Evolutionary conservation across 768 basidiomycete species (phyloP).

Genomic region (Lactarius evosmus): DNA sequence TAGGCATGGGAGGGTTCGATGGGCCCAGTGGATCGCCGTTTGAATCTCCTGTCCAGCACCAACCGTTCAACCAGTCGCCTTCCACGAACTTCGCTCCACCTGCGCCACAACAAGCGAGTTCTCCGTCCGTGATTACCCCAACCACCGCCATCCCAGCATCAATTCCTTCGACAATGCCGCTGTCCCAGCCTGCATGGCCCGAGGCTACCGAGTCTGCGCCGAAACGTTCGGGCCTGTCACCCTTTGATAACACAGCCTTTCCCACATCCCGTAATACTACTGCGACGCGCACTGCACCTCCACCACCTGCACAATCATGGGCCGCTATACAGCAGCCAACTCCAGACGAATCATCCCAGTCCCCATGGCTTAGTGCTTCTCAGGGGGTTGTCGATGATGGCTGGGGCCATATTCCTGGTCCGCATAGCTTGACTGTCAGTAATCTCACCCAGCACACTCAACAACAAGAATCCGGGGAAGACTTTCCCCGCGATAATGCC

Average conservation of each 20-base stretch:
- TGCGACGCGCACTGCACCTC: constrained; percentile 19
- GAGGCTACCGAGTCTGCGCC: constrained; percentile 18
- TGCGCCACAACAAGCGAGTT: constrained; percentile 6
- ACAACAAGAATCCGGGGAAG: constrained; percentile 42
- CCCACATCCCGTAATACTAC: constrained; percentile 28
- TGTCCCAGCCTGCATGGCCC: constrained; percentile 21
- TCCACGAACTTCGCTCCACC: constrained; percentile 21
- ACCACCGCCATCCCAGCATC: neutral
- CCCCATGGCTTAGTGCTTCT: constrained; percentile 55
- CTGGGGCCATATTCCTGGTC: constrained; percentile 43
- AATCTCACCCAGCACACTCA: constrained; percentile 60
- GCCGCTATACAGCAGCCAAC: constrained; percentile 15
- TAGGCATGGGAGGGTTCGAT: constrained; percentile 24
- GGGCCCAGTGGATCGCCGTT: constrained; percentile 19
- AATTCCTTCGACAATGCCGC: constrained; percentile 11
- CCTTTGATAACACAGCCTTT: constrained; percentile 23
- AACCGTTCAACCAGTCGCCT: constrained; percentile 22
- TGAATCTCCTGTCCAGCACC: constrained; percentile 24
- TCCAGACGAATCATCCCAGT: constrained; percentile 34
- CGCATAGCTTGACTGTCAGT: constrained; percentile 53
- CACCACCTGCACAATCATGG: constrained; percentile 28
- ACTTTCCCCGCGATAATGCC: constrained; percentile 15
- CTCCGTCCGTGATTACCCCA: neutral
- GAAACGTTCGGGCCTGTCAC: constrained; percentile 24
- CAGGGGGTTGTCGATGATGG: constrained; percentile 45